Evolutionary conservation across 2,329 filamentous ascomycete species (phyloP), one percentile per base, ranked within the genome.

Genomic region (Verticillium klebahnii): DNA sequence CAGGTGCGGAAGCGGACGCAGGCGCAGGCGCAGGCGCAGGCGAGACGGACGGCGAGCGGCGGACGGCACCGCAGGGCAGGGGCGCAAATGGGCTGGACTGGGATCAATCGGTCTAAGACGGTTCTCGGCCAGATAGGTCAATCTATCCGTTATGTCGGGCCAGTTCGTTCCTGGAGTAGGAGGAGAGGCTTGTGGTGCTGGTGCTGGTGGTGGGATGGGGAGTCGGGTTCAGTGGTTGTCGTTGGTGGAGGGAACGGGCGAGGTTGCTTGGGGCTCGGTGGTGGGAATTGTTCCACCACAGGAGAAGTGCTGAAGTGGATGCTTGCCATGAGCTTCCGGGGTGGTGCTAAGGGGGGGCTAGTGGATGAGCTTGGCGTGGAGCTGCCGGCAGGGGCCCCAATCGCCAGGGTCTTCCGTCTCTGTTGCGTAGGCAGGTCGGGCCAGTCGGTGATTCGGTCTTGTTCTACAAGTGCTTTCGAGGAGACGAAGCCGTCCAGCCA

Each of bases 211-310:
- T 52, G 57, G 50, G 54, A 57, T 54, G 60, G 36, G 57, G 55
- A 66, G 61, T 62, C 40, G 54, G 29, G 29, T 29, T 29, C 29
- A 60, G 25, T 29, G 59, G 25, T 29, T 60, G 61, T 65, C 64
- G 63, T 66, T 66, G 64, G 64, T 66, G 64, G 64, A 66, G 60
- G 63, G 62, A 62, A 63, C 57, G 63, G 29, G 61, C 61, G 58
- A 62, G 61, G 58, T 63, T 58, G 58, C 59, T 61, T 57, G 61
- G 55, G 64, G 58, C 29, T 59, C 57, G 57, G 32, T 19, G 58
- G 58, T 54, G 40, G 58, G 60, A 66, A 63, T 66, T 66, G 63
- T 66, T 66, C 64, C 64, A 66, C 64, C 64, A 66, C 61, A 66
- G 64, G 64, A 50, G 56, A 63, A 36, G 63, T 58, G 63, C 61